Evolutionary conservation across 2,329 filamentous ascomycete species (phyloP).

Genomic region (Albophoma yamanashiensis): DNA sequence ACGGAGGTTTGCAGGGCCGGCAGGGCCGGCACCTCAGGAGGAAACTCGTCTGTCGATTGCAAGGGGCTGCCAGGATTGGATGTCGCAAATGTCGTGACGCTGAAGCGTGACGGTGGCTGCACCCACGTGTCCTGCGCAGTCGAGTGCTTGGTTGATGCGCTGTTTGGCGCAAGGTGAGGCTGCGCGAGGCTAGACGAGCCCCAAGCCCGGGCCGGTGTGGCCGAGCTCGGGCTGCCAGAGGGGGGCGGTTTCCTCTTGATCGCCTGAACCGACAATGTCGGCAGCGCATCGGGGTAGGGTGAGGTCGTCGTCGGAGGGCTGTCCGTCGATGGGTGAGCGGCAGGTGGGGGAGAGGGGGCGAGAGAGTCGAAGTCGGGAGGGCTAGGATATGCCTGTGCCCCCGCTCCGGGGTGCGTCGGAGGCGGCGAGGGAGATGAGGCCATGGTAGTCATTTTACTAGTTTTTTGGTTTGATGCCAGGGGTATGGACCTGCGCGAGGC

Average conservation of each 20-base stretch:
- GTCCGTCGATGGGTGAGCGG: slow-evolving; percentile 1
- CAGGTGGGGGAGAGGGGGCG: slow-evolving; percentile 9
- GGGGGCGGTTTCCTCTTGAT: slow-evolving; percentile 36
- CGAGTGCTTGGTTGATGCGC: slow-evolving; percentile 3
- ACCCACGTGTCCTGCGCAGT: slow-evolving; percentile 27
- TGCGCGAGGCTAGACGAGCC: slow-evolving; percentile 11
- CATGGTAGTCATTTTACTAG: slow-evolving; percentile 14
- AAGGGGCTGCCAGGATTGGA: slow-evolving; percentile 22
- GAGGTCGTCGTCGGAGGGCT: slow-evolving; percentile 9
- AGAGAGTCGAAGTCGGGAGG: slow-evolving; percentile 19
- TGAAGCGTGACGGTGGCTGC: slow-evolving; percentile 51
- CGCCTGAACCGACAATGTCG: slow-evolving; percentile 20
- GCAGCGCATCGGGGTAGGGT: slow-evolving; percentile 11
- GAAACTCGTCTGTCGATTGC: slow-evolving; percentile 13
- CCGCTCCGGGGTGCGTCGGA: neutral
- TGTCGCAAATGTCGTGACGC: slow-evolving; percentile 50
- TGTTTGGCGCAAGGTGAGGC: slow-evolving; percentile 5
- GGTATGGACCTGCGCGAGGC: slow-evolving; percentile 9
- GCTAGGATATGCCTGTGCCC: slow-evolving; percentile 19
- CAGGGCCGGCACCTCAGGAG: slow-evolving; percentile 12
- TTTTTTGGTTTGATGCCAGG: slow-evolving; percentile 19
- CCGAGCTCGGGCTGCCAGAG: slow-evolving; percentile 7
- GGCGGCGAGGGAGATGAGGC: slow-evolving; percentile 5
- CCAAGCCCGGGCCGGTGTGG: neutral
- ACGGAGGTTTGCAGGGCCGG: slow-evolving; percentile 13